phyloP scores from a whole-genome alignment of 2,329 filamentous ascomycete genomes.

The Fusarium bulbicola region DNA sequence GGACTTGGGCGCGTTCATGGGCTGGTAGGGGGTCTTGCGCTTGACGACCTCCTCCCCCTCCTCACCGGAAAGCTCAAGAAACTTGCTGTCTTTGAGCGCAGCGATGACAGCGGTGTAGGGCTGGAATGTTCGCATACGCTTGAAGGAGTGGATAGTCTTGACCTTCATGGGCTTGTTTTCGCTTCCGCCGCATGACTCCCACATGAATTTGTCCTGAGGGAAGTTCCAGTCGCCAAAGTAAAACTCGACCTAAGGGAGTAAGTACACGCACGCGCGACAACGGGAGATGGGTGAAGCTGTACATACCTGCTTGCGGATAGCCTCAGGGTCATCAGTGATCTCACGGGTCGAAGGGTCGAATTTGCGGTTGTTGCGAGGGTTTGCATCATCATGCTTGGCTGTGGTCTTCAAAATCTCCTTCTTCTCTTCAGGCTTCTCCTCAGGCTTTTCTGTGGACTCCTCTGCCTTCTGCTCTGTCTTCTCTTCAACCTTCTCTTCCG shows the following conservation, averaged over 20 bases:
- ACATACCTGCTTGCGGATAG: conserved; percentile 83
- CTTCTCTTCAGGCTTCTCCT: conserved; percentile 37
- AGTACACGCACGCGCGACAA: not conserved
- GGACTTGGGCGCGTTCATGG: conserved; percentile 66
- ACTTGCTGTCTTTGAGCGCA: conserved; percentile 80
- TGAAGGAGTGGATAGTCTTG: conserved; percentile 83
- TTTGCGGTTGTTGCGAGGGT: conserved; percentile 68
- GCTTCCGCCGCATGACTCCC: conserved; percentile 77
- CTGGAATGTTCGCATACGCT: conserved; percentile 95
- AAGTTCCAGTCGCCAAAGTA: conserved; percentile 96
- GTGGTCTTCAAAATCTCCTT: conserved; percentile 56
- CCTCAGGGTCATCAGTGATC: conserved; percentile 78
- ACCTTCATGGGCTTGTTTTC: conserved; percentile 85
- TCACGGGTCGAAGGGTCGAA: conserved; percentile 74
- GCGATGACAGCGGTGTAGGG: conserved; percentile 84
- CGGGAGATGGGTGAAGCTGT: not conserved
- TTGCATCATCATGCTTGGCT: conserved; percentile 50
- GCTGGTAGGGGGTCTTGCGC: conserved; percentile 77
- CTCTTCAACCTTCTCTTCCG: conserved; percentile 41
- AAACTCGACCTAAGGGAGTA: conserved; percentile 79
- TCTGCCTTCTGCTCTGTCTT: conserved; percentile 40
- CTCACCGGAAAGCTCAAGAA: conserved; percentile 77
- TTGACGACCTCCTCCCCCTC: conserved; percentile 76
- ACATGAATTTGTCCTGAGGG: conserved; percentile 86
- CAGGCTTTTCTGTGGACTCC: conserved; percentile 41